These are phyloP conservation scores for Backusella luteola DNA, from an alignment of 192 early-diverging fungal genomes.

Conservation along the genomic window DNA sequence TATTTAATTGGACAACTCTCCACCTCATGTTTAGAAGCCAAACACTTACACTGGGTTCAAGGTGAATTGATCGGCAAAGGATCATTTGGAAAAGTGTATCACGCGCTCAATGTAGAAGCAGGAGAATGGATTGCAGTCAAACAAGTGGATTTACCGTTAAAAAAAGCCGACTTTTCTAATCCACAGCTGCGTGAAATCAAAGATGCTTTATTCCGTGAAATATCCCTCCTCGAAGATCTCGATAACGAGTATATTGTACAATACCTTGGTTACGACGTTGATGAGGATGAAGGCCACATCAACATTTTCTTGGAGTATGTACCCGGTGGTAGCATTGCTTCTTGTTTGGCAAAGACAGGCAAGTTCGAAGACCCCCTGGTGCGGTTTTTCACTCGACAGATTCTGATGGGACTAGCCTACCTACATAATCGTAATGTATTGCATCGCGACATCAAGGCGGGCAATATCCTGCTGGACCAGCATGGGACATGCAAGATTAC, in stretches of 20 bases:
- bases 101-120: constrained; percentile 68
- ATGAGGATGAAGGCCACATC: constrained; percentile 54
- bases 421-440: constrained; percentile 75
- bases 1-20: not conserved
- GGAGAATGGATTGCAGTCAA: constrained; percentile 81
- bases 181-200: constrained; percentile 41
- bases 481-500: constrained; percentile 92
- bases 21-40: constrained; percentile 21
- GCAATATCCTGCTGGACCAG: constrained; percentile 76
- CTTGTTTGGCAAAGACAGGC: constrained; percentile 70
- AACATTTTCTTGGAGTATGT: constrained; percentile 99
- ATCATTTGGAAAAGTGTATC: constrained; percentile 77
- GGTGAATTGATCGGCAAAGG: constrained; percentile 83
- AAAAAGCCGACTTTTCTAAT: constrained; percentile 44
- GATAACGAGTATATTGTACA: constrained; percentile 94
- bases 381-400: constrained; percentile 76
- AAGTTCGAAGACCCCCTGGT: constrained; percentile 72
- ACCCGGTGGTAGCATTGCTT: constrained; percentile 86
- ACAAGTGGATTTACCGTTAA: constrained; percentile 68
- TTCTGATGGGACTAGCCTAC: constrained; percentile 82
- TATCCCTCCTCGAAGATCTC: constrained; percentile 69
- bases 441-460: constrained; percentile 83
- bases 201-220: constrained; percentile 70
- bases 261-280: constrained; percentile 75
- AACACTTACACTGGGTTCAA: constrained; percentile 66